Conservation (phyloP, 176 grass and related monocot species). For the Bromus sterilis region DNA sequence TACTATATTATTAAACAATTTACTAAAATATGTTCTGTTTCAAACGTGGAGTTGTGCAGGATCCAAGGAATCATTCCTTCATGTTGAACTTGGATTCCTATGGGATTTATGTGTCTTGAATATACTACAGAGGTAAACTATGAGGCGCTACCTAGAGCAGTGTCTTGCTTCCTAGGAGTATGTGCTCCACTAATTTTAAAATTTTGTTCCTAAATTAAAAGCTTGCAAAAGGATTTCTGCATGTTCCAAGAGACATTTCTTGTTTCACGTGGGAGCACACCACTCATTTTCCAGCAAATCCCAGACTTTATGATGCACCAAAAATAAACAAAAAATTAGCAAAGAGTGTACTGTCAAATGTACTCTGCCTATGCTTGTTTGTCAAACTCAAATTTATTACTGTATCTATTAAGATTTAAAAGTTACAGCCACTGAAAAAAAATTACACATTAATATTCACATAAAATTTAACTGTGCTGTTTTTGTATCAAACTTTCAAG, state of each 20-base stretch:
- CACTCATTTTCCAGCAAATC: neutral
- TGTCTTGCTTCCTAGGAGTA: neutral
- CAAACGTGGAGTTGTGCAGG: neutral
- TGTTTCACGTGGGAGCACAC: neutral
- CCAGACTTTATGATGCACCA: neutral
- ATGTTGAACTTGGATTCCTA: neutral
- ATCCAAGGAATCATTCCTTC: neutral
- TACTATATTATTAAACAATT: neutral
- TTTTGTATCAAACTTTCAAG: neutral
- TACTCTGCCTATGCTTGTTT: neutral
- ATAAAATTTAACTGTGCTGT: neutral
- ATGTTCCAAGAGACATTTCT: neutral
- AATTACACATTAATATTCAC: neutral
- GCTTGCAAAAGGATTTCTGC: neutral
- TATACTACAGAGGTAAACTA: neutral
- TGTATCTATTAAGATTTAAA: neutral
- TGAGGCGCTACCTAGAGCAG: neutral
- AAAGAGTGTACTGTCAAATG: neutral
- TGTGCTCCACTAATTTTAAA: neutral
- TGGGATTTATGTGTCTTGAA: neutral
- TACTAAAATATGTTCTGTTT: neutral
- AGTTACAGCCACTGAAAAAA: neutral
- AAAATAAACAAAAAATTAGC: neutral
- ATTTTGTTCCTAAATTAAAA: neutral
- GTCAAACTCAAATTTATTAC: neutral